These are phyloP conservation scores for Russula vinacea DNA, from an alignment of 768 basidiomycete species.

Conservation along the genomic window DNA sequence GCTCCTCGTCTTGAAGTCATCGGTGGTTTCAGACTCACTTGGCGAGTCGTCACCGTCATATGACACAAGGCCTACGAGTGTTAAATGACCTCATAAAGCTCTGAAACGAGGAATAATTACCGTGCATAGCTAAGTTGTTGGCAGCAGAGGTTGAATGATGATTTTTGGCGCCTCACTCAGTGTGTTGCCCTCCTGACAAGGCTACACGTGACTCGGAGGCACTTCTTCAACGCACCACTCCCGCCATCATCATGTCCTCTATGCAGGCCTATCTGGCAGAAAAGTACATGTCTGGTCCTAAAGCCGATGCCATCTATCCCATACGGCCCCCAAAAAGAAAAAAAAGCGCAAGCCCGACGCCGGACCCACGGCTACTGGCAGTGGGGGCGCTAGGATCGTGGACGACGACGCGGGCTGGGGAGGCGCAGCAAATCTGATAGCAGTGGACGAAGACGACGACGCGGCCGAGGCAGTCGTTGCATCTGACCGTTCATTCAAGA, in stretches of 20 bases:
- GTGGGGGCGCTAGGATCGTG: conserved; percentile 32
- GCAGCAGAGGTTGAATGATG: neutral
- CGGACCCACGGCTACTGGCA: conserved; percentile 34
- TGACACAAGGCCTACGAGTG: conserved; percentile 25
- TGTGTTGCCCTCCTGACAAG: neutral
- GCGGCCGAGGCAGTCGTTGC: conserved; percentile 63
- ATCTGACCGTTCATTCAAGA: conserved; percentile 75
- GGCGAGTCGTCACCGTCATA: conserved; percentile 30
- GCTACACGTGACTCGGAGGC: conserved; percentile 14
- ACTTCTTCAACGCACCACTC: neutral
- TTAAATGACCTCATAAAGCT: neutral
- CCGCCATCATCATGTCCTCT: conserved; percentile 22
- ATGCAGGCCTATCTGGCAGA: conserved; percentile 84
- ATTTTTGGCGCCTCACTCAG: neutral
- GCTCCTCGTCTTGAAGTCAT: neutral
- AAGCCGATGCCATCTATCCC: conserved; percentile 92
- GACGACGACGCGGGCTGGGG: conserved; percentile 77
- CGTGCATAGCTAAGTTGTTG: conserved; percentile 12
- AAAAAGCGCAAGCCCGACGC: conserved; percentile 66
- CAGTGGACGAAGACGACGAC: conserved; percentile 58
- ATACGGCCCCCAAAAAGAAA: conserved; percentile 59
- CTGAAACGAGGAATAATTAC: neutral
- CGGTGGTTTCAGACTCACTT: conserved; percentile 26
- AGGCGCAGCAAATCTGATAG: conserved; percentile 44
- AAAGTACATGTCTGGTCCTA: conserved; percentile 95